Percentiles rank a stretch among this genome's conserved stretches.
phyloP scores from a whole-genome alignment of 1,139 yeast species.

The Hanseniaspora uvarum region DNA sequence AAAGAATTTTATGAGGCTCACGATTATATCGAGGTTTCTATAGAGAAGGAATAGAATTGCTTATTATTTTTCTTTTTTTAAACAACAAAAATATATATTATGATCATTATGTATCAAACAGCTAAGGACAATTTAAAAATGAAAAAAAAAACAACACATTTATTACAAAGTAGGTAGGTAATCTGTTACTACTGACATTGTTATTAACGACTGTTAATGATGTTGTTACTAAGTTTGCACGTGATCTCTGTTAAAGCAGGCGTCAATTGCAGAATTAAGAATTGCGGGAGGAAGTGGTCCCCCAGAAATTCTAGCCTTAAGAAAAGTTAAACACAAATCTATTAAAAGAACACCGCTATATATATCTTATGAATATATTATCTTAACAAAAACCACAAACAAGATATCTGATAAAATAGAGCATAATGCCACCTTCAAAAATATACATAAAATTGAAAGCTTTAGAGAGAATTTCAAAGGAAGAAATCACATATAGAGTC shows the following conservation, averaged over 20 bases:
- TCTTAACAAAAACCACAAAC: not conserved
- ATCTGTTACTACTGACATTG: too few relatives aligned
- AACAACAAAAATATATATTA: not conserved
- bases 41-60: not conserved
- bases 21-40: not conserved
- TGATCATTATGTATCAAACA: not conserved
- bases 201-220: too few relatives aligned
- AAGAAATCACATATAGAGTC: conserved; percentile 50
- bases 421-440: conserved; percentile 63
- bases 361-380: not conserved
- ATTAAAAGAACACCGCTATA: too few relatives aligned
- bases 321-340: too few relatives aligned
- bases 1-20: conserved; percentile 8
- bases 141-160: too few relatives aligned
- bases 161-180: too few relatives aligned
- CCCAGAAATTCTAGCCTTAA: too few relatives aligned
- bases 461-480: conserved; percentile 62
- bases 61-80: not conserved
- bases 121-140: not conserved
- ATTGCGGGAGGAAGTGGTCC: too few relatives aligned
- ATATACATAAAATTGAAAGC: conserved; percentile 71
- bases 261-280: too few relatives aligned
- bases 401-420: not conserved
- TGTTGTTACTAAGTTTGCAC: conserved; percentile 1
- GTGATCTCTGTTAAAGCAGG: too few relatives aligned